These are phyloP conservation scores for Phytophthora uliginosa DNA, from an alignment of 352 stramenopile genomes.

Conservation along the genomic window DNA sequence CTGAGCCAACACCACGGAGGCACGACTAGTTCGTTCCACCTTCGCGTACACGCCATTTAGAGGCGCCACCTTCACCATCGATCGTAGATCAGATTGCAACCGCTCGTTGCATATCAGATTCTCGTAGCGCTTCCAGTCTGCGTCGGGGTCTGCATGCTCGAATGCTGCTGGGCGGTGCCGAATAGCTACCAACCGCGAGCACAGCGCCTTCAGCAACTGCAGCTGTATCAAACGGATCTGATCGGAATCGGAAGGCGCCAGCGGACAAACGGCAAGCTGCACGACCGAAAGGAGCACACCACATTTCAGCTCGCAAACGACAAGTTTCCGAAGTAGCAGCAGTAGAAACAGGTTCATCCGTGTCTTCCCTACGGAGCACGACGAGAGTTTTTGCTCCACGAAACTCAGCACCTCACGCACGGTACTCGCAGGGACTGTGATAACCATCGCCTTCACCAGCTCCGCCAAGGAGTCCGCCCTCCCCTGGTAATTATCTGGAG, in stretches of 20 bases:
- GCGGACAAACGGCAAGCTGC: conserved; percentile 53
- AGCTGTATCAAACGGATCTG: conserved; percentile 61
- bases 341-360: conserved; percentile 67
- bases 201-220: conserved; percentile 61
- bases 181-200: conserved; percentile 39
- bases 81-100: conserved; percentile 55
- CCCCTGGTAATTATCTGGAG: conserved; percentile 29
- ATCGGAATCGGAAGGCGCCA: conserved; percentile 40
- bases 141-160: conserved; percentile 5
- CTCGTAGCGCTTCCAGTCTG: conserved; percentile 37
- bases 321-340: conserved; percentile 60
- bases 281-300: conserved; percentile 41
- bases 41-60: conserved; percentile 12
- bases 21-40: conserved; percentile 43
- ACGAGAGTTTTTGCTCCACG: conserved; percentile 59
- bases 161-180: conserved; percentile 13
- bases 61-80: conserved; percentile 27
- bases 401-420: conserved; percentile 46
- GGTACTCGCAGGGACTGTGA: conserved; percentile 16
- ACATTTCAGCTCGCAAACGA: conserved; percentile 38
- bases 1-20: conserved; percentile 50
- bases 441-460: conserved; percentile 56
- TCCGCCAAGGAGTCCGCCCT: conserved; percentile 54
- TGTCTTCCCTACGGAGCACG: conserved; percentile 46
- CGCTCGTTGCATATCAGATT: conserved; percentile 62